A percentile compares a stretch with the other conserved stretches of the same genome.
phyloP scores from a whole-genome alignment of 2,329 filamentous ascomycete species.

The Colletotrichum zoysiae region DNA sequence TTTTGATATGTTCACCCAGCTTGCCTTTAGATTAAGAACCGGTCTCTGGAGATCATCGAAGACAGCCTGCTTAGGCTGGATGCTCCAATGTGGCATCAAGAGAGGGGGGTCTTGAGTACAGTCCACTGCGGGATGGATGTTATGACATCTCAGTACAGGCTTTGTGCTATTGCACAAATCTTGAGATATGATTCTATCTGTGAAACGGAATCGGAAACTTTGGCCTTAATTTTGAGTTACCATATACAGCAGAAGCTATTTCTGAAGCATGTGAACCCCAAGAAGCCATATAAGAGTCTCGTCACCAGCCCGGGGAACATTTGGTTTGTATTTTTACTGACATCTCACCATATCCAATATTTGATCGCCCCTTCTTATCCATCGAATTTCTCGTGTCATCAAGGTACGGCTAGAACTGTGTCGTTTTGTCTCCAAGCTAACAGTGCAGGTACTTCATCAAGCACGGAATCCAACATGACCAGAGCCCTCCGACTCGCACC shows the following conservation, averaged over 20 bases:
- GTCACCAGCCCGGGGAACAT: background rate
- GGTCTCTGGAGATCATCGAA: no score
- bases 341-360: background rate
- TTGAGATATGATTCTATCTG: background rate
- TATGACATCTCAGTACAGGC: no score
- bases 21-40: no score
- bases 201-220: background rate
- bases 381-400: background rate
- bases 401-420: background rate
- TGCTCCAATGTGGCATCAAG: no score
- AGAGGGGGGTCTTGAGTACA: no score
- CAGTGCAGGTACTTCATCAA: background rate
- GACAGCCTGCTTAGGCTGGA: no score
- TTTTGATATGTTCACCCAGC: no score
- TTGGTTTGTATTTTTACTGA: background rate
- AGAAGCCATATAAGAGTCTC: background rate
- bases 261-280: background rate
- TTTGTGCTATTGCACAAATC: no score
- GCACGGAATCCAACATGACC: background rate
- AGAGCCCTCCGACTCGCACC: no score
- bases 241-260: background rate
- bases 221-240: no score
- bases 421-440: background rate
- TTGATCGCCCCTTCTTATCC: background rate
- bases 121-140: no score